Base-by-base conservation (phyloP, 805 yeast genomes). In the Torulaspora indica region DNA sequence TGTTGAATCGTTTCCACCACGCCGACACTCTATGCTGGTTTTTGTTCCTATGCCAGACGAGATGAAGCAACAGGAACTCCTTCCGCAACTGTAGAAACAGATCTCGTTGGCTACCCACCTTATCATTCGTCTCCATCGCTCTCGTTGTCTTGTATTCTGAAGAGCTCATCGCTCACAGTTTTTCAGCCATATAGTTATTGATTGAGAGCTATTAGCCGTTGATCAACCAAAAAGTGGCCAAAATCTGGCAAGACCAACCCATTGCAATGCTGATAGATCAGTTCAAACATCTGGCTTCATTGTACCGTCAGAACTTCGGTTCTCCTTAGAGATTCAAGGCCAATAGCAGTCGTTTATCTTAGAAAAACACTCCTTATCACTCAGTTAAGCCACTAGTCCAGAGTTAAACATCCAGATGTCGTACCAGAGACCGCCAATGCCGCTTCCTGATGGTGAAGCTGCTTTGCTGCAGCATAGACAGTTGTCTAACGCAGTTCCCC, bases 1-100 rank as follows among this genome's bases (percentile, higher is more conserved):
- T 73, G 48, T 79, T 74, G 32, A 89, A 66, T 47, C 77, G 73
- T 47, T 69, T 74, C 91, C 95, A 89, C 96, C 96, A 89, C 7
- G 58, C 56, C 24, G 86, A 75, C 6, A 73, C 74, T 3, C 81
- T 68, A 57, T 87, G 95, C 60, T 89, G 96, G 60, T 86, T 86
- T 41, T 73, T 71, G 63, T 81, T 83, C 49, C 95, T 70, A 55
- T 82, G 86, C 57, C 82, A 79, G 3, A 86, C 51, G 31, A 87
- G 63, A 51, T 78, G 83, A 3, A 87, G 61, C 3, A 85, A 55
- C 18, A 75, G 73, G 41, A 66, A 76, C 63, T 89, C 96, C 37
- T 62, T 69, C 30, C 53, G 52, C 3, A 76, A 40, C 25, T 29
- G 31, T 29, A 43, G 23, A 14, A 34, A 42, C n/a, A 38, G 22